Evolutionary conservation across 164 flowering plant species (phyloP).

Genomic region (Paratinospora sagittata): DNA sequence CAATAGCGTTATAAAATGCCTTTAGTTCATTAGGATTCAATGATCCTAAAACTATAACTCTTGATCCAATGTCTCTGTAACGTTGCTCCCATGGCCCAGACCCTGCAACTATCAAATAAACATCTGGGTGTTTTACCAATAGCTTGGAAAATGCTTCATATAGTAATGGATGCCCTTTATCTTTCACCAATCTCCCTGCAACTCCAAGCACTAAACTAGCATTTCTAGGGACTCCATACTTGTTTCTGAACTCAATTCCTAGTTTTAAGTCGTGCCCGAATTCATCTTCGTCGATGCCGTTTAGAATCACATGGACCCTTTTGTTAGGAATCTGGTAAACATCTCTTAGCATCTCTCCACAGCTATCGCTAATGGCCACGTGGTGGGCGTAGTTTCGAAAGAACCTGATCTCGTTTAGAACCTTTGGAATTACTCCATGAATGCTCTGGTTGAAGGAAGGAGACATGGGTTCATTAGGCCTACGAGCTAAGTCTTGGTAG

Average conservation of each 20-base stretch:
- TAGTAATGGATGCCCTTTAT: constrained; percentile 82
- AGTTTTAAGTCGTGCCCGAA: constrained; percentile 27
- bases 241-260: constrained; percentile 42
- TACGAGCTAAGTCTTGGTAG: constrained; percentile 58
- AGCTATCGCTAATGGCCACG: constrained; percentile 81
- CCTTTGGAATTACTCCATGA: constrained; percentile 50
- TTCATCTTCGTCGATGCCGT: constrained; percentile 61
- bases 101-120: constrained; percentile 68
- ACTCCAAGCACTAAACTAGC: constrained; percentile 66
- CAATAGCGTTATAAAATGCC: constrained; percentile 66
- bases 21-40: constrained; percentile 45
- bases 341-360: constrained; percentile 81
- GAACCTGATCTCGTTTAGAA: constrained; percentile 69
- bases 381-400: constrained; percentile 68
- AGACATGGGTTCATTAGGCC: constrained; percentile 46
- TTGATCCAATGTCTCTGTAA: constrained; percentile 51
- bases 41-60: constrained; percentile 61
- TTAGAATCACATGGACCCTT: constrained; percentile 79
- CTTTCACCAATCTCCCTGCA: constrained; percentile 80
- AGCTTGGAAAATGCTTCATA: constrained; percentile 56
- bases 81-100: constrained; percentile 81
- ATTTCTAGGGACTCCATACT: constrained; percentile 51
- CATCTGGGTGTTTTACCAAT: constrained; percentile 24
- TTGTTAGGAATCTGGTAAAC: constrained; percentile 68
- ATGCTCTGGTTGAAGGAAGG: constrained; percentile 38